Percentiles rank a stretch among this genome's conserved stretches.
phyloP scores from a whole-genome alignment of 2,329 filamentous ascomycete genomes.

The Diaporthe longicolla region DNA sequence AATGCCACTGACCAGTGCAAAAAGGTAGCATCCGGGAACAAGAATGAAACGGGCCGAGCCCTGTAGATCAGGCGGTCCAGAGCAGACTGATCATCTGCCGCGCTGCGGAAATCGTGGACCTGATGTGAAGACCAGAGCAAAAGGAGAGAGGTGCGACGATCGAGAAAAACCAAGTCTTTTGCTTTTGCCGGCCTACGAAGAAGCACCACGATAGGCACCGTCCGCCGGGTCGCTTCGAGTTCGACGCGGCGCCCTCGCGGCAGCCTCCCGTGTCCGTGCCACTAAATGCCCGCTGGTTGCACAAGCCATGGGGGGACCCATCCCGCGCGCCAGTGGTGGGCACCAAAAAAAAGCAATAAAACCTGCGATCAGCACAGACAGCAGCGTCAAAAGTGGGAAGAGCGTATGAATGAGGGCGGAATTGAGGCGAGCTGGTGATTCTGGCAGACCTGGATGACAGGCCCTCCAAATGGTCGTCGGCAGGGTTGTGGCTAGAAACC shows the following conservation, averaged over 20 bases:
- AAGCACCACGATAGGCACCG: constrained; percentile 2
- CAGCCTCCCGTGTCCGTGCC: constrained; percentile 31
- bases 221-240: constrained; percentile 24
- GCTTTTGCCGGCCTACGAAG: neutral
- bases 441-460: neutral
- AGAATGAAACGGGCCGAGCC: constrained; percentile 27
- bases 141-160: constrained; percentile 13
- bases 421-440: neutral
- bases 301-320: neutral
- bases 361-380: neutral
- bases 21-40: constrained; percentile 28
- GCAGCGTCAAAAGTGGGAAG: neutral
- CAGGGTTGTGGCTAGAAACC: neutral
- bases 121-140: neutral
- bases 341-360: neutral
- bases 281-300: constrained; percentile 13
- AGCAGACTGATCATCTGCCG: constrained; percentile 4
- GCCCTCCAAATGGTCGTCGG: neutral
- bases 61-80: constrained; percentile 19
- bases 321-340: constrained; percentile 23
- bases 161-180: neutral
- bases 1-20: neutral
- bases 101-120: neutral
- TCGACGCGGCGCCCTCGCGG: constrained; percentile 25
- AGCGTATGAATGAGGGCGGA: neutral